A percentile compares a stretch with the other conserved stretches of the same genome.
Conservation (phyloP, 2,329 filamentous ascomycete genomes). For the Alternaria ethzedia region DNA sequence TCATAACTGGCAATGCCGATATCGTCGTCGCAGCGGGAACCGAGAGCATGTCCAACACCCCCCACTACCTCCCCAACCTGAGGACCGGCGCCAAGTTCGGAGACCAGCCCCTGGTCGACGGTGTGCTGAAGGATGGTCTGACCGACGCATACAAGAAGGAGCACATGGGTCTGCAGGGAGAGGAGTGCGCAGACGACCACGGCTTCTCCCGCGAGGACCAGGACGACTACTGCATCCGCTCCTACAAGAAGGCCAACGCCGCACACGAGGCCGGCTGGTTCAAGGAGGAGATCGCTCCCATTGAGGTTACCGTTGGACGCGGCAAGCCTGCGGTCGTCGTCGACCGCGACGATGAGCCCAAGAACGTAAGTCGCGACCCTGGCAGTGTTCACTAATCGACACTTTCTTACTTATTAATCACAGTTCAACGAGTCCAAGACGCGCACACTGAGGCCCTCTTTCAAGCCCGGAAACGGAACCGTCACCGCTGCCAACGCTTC, state of each 20-base stretch:
- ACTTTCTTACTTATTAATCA: slow-evolving; percentile 21
- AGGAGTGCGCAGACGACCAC: slow-evolving; percentile 90
- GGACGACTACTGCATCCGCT: slow-evolving; percentile 94
- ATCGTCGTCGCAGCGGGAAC: slow-evolving; percentile 93
- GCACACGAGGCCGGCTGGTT: slow-evolving; percentile 84
- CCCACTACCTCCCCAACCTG: slow-evolving; percentile 90
- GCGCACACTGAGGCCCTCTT: slow-evolving; percentile 68
- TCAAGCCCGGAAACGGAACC: slow-evolving; percentile 84
- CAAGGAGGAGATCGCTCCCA: slow-evolving; percentile 82
- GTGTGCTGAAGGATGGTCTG: slow-evolving; percentile 91
- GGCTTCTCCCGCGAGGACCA: slow-evolving; percentile 81
- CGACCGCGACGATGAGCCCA: slow-evolving; percentile 91
- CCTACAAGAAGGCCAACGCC: slow-evolving; percentile 91
- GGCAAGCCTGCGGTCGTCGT: slow-evolving; percentile 86
- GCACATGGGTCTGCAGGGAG: slow-evolving; percentile 92
- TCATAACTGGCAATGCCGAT: slow-evolving; percentile 93
- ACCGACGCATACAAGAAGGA: slow-evolving; percentile 95
- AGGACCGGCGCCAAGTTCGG: slow-evolving; percentile 93
- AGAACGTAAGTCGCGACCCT: slow-evolving; percentile 68
- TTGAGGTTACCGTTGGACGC: slow-evolving; percentile 85
- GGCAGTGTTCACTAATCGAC: slow-evolving; percentile 11
- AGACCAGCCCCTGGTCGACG: slow-evolving; percentile 86
- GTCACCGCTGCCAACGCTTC: slow-evolving; percentile 97
- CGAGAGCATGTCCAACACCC: slow-evolving; percentile 98
- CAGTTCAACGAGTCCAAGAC: slow-evolving; percentile 61